Evolutionary conservation across 768 basidiomycete genomes (phyloP).

Genomic region (Tulasnella calospora): DNA sequence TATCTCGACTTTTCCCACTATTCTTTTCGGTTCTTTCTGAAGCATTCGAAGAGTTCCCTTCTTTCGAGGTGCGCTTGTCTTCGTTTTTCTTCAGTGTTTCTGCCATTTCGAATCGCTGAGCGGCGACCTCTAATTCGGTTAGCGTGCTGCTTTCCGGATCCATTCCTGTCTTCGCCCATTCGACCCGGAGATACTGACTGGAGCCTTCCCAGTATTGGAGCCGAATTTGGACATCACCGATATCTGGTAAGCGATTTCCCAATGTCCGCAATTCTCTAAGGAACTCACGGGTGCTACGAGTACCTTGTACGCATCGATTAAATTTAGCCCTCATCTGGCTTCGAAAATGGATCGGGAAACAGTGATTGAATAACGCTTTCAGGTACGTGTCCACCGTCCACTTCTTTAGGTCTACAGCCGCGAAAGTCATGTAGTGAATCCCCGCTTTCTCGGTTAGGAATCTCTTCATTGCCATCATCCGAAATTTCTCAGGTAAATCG

Average conservation of each 20-base stretch:
- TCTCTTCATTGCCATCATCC: not conserved
- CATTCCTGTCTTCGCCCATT: not conserved
- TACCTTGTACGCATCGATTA: not conserved
- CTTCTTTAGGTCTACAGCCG: not conserved
- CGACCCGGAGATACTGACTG: not conserved
- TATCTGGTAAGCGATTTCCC: not conserved
- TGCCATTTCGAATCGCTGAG: not conserved
- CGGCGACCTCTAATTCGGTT: conserved; percentile 13
- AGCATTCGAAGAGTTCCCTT: too few species aligned
- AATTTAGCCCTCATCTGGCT: conserved; percentile 1
- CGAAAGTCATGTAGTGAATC: not conserved
- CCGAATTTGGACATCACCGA: not conserved
- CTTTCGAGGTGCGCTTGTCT: not conserved
- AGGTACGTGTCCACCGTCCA: not conserved
- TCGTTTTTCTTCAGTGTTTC: not conserved
- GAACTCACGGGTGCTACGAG: not conserved
- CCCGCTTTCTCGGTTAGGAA: conserved; percentile 16
- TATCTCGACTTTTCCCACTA: not conserved
- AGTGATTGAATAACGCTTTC: conserved; percentile 4
- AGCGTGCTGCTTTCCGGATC: conserved; percentile 18
- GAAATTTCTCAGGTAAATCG: not conserved
- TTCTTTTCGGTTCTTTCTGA: not conserved
- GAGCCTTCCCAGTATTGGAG: conserved; percentile 8
- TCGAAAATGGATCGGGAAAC: conserved; percentile 20
- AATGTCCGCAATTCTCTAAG: not conserved